A percentile compares a stretch with the other conserved stretches of the same genome.
phyloP scores from a whole-genome alignment of 1,139 yeast species.

The Blastobotrys arbuscula region DNA sequence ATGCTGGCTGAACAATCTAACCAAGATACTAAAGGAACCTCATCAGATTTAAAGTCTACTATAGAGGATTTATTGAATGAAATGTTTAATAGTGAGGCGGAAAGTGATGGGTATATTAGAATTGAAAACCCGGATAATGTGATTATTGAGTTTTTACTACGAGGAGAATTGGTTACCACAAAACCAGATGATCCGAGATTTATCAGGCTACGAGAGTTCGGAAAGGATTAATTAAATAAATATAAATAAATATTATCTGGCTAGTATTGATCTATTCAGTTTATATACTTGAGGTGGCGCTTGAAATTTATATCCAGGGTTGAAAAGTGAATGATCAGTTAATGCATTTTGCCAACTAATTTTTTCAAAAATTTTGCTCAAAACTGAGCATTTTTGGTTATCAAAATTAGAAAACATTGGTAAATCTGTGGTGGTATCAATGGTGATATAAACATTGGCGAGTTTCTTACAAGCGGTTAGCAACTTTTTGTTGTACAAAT shows the following conservation, averaged over 20 bases:
- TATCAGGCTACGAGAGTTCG: conserved; percentile 22
- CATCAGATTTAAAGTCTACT: conserved; percentile 13
- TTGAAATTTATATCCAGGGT: background rate
- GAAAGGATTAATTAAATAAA: conserved; percentile 11
- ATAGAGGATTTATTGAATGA: conserved; percentile 20
- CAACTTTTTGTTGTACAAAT: background rate
- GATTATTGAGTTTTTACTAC: conserved; percentile 19
- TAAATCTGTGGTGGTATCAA: background rate
- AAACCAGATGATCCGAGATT: conserved; percentile 15
- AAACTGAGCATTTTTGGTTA: background rate
- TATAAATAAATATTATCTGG: no score
- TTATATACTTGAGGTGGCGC: background rate
- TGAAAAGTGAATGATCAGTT: background rate
- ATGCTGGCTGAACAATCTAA: conserved; percentile 2
- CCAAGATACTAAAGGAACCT: background rate
- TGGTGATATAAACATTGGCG: background rate
- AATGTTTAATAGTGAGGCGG: conserved; percentile 17
- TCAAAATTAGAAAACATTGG: background rate
- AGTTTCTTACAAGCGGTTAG: background rate
- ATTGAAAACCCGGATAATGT: conserved; percentile 14
- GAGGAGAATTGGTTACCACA: conserved; percentile 20
- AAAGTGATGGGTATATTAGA: conserved; percentile 16
- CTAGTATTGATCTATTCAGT: background rate
- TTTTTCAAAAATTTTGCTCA: background rate
- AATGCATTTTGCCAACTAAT: background rate